phyloP scores from a whole-genome alignment of 2,329 filamentous ascomycete species.

The Leptographium radiaticola region DNA sequence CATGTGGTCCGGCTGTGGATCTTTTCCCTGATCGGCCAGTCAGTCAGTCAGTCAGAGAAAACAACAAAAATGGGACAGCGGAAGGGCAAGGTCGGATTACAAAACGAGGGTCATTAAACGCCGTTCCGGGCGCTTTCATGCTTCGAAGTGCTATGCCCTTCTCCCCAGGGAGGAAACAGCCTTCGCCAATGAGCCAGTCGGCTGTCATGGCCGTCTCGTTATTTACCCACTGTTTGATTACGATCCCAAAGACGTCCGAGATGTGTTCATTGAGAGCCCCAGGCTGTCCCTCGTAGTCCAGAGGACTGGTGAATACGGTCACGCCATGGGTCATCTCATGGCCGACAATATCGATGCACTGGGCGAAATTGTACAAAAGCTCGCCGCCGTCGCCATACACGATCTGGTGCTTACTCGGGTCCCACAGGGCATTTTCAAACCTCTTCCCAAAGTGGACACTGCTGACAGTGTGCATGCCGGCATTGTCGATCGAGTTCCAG shows the following conservation, averaged over 20 bases:
- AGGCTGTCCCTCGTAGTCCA: slow-evolving; percentile 36
- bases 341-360: slow-evolving; percentile 40
- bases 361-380: slow-evolving; percentile 37
- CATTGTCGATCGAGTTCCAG: slow-evolving; percentile 39
- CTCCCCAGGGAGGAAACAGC: slow-evolving; percentile 34
- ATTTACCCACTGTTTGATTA: slow-evolving; percentile 40
- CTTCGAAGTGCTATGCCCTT: slow-evolving; percentile 38
- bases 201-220: slow-evolving; percentile 29
- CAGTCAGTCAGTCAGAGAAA: not conserved
- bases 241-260: slow-evolving; percentile 43
- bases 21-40: slow-evolving; percentile 27
- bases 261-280: slow-evolving; percentile 45
- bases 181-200: slow-evolving; percentile 43
- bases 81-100: slow-evolving; percentile 17
- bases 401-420: slow-evolving; percentile 34
- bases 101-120: slow-evolving; percentile 38
- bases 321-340: slow-evolving; percentile 45
- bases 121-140: slow-evolving; percentile 41
- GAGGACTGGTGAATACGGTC: slow-evolving; percentile 33
- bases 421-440: slow-evolving; percentile 43
- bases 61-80: not conserved
- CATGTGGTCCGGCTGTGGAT: slow-evolving; percentile 38
- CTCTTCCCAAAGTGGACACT: slow-evolving; percentile 37
- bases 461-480: slow-evolving; percentile 33
- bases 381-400: slow-evolving; percentile 42